Base-by-base conservation (phyloP, 2,329 filamentous ascomycete species). In the Talaromyces sp. region DNA sequence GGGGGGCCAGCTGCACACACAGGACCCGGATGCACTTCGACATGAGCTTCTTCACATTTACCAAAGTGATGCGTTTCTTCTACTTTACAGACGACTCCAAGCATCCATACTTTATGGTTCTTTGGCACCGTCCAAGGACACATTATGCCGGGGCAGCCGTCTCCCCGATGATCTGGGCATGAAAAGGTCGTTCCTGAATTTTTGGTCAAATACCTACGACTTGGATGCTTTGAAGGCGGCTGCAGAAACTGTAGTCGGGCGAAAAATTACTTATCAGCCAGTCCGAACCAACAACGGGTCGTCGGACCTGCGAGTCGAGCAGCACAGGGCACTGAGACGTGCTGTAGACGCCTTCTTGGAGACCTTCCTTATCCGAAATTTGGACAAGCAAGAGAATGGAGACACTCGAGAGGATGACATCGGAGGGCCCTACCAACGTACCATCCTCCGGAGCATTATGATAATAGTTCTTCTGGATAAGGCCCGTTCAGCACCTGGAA, bases 161-260 rank as follows among this genome's bases (percentile, higher is more conserved):
- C 75, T 87, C 34, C 81, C 79, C 36, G 81, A 83, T 29, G 87
- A 90, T 71, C 72, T 89, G 49, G 87, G 86, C 2, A 75, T 86
- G 58, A 83, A 84, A 53, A 84, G 83, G 64, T 82, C 81, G 45
- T 88, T 87, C 67, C 72, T 87, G 47, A 80, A 83, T 60, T 74
- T 89, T 10, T 89, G 86, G 83, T 77, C 85, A 2, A 79, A 85
- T 58, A 84, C 82, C 1, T 90, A 89, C 72, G 79, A 88, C 58
- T 74, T 82, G 3, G 74, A 73, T 6, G 75, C 77, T 3, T 76
- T 90, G 47, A 78, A 79, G 63, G 80, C 82, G 1, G 86, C 85
- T 2, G 77, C 82, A 19, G 87, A 89, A 70, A 84, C 85, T 1
- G 80, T 90, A 4, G 77, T 87, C 34, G 87, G 87, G n/a, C 82